phyloP scores from a whole-genome alignment of 768 basidiomycete genomes.

The Ramaria sp. region DNA sequence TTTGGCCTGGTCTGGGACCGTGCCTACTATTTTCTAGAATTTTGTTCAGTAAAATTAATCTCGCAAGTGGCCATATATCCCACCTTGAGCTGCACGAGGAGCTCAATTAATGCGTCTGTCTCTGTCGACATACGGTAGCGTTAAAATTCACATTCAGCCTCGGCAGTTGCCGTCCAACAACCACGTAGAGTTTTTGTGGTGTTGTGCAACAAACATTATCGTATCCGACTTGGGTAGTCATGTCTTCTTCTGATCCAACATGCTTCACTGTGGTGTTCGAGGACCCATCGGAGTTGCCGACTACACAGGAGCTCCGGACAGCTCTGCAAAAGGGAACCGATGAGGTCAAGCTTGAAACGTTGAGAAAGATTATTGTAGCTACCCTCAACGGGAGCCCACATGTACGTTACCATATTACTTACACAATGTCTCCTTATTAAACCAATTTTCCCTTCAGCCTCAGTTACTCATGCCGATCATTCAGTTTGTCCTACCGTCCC shows the following conservation, averaged over 20 bases:
- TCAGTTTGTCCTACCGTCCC: slow-evolving; percentile 92
- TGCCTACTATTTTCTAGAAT: slow-evolving; percentile 9
- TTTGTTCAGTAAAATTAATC: neutral
- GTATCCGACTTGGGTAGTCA: slow-evolving; percentile 7
- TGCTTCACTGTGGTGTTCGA: slow-evolving; percentile 78
- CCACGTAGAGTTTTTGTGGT: slow-evolving; percentile 4
- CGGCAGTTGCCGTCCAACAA: slow-evolving; percentile 1
- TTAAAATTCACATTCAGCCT: neutral
- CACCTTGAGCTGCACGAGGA: slow-evolving; percentile 6
- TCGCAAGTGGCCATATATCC: neutral
- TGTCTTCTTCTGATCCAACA: slow-evolving; percentile 40
- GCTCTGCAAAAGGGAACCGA: slow-evolving; percentile 91
- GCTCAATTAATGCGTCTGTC: slow-evolving; percentile 10
- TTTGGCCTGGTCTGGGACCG: slow-evolving; percentile 10
- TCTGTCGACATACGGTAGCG: slow-evolving; percentile 1
- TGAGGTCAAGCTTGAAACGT: slow-evolving; percentile 92
- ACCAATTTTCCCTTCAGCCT: slow-evolving; percentile 38
- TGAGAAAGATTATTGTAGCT: slow-evolving; percentile 86
- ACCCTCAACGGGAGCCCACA: slow-evolving; percentile 93
- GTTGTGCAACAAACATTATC: neutral
- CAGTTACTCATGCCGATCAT: slow-evolving; percentile 94
- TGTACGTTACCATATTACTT: no score
- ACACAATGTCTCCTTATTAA: no score
- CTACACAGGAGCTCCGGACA: slow-evolving; percentile 71
- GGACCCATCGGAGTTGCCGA: slow-evolving; percentile 60